Evolutionary conservation across 2,329 filamentous ascomycete species (phyloP), one percentile per base, ranked within the genome.

Genomic region (Fusarium torulosum): DNA sequence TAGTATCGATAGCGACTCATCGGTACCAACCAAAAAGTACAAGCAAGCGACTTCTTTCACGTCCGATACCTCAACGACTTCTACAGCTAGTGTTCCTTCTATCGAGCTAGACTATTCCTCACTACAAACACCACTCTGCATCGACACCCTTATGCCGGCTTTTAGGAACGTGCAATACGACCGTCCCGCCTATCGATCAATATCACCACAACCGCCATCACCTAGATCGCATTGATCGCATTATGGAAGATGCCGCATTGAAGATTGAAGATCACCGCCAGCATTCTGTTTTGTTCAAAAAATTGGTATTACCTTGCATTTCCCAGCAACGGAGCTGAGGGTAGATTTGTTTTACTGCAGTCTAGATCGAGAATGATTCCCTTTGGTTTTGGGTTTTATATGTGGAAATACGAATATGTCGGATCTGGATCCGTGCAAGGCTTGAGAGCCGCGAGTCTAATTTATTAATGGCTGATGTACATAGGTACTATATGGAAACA

Each of bases 21-120:
- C 65, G 23, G 58, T 72, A 17, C 69, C 72, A 3, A 71, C 42
- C 52, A 74, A 74, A 40, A 74, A 74, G 50, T 63, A 62, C 44
- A 74, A 74, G 43, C 72, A 73, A 49, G 57, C 70, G 21, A 70
- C 65, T 7, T 73, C 72, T 17, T 65, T 74, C 62, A 62, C 62
- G 17, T 74, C 72, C 9, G 59, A 70, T 33, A 58, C 50, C 13
- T 74, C 72, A 19, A 59, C 66, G 21, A 63, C 66, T n/a, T 71
- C 72, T 10, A 50, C 62, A 14, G 50, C 62, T 23, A 11, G 57
- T 40, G 52, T 54, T 20, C 49, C 67, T 42, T 53, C 72, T 50
- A 53, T 69, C 37, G 64, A 67, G 10, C 43, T 70, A 41, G 59
- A 59, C 11, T 66, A 60, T 42, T 25, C 59, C 8, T 51, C 67